These are phyloP conservation scores for Corchorus olitorius DNA, from an alignment of 345 rosid species.

Conservation along the genomic window DNA sequence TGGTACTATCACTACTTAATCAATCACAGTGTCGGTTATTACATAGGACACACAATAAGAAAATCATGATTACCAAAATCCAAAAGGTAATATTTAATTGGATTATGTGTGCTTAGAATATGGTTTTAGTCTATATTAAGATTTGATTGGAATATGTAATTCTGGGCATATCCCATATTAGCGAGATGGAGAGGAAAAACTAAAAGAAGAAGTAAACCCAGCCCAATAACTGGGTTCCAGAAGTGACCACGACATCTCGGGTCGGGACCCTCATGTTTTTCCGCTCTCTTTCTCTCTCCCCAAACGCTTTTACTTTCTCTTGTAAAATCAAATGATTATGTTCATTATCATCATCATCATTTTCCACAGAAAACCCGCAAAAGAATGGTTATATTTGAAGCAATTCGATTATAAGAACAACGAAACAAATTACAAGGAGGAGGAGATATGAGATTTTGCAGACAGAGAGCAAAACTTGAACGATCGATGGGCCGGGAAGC, in stretches of 20 bases:
- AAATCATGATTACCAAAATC: slow-evolving; percentile 8
- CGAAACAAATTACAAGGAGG: neutral
- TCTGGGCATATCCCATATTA: too few relatives aligned
- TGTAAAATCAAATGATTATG: slow-evolving; percentile 31
- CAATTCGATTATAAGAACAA: neutral
- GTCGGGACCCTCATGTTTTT: slow-evolving; percentile 10
- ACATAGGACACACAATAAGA: neutral
- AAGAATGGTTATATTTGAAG: neutral
- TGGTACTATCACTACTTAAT: too few relatives aligned
- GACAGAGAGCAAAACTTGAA: neutral
- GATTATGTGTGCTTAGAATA: too few relatives aligned
- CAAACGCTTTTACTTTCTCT: slow-evolving; percentile 15
- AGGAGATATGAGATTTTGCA: neutral
- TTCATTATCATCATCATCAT: slow-evolving; percentile 26
- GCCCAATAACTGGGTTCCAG: slow-evolving; percentile 10
- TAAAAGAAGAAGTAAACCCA: neutral
- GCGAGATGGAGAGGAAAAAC: too few relatives aligned
- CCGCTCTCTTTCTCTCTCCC: slow-evolving; percentile 22
- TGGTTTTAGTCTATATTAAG: too few relatives aligned
- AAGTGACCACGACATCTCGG: slow-evolving; percentile 34
- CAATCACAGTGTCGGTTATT: neutral
- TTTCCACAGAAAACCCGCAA: slow-evolving; percentile 16
- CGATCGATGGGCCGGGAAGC: slow-evolving; percentile 27
- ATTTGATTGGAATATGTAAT: too few relatives aligned
- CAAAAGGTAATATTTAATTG: neutral